Evolutionary conservation across 768 basidiomycete genomes (phyloP).

Genomic region (Daedaleopsis sinensis): DNA sequence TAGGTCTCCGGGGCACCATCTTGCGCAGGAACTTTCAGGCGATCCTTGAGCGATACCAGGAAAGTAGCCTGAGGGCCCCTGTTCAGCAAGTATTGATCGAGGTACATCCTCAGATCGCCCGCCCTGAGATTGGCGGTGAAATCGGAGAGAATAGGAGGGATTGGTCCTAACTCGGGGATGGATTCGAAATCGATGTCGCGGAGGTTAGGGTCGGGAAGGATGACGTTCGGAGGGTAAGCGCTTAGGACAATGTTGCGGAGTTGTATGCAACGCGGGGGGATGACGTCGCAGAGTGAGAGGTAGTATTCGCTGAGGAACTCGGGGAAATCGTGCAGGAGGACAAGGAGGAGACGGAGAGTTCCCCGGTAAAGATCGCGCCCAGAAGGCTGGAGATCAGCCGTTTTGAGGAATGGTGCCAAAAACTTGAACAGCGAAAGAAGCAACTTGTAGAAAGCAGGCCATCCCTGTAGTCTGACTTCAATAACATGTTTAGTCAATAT

Average conservation of each 20-base stretch:
- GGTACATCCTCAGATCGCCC: slow-evolving; percentile 73
- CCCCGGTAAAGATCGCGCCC: slow-evolving; percentile 90
- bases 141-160: slow-evolving; percentile 90
- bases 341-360: slow-evolving; percentile 85
- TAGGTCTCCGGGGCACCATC: slow-evolving; percentile 63
- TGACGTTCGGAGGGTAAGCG: slow-evolving; percentile 84
- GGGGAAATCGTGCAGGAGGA: slow-evolving; percentile 98
- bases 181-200: slow-evolving; percentile 73
- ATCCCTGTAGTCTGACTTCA: slow-evolving; percentile 56
- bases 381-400: slow-evolving; percentile 76
- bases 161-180: slow-evolving; percentile 88
- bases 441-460: slow-evolving; percentile 95
- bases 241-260: slow-evolving; percentile 95
- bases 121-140: slow-evolving; percentile 82
- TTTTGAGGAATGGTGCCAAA: slow-evolving; percentile 86
- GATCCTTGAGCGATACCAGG: slow-evolving; percentile 78
- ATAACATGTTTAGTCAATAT: not conserved
- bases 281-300: slow-evolving; percentile 91
- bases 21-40: slow-evolving; percentile 56
- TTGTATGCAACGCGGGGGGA: slow-evolving; percentile 92
- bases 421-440: slow-evolving; percentile 95
- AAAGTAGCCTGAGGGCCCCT: slow-evolving; percentile 67
- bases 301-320: slow-evolving; percentile 98
- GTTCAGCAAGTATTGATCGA: slow-evolving; percentile 86
- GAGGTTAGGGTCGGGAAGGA: slow-evolving; percentile 86